A percentile compares a stretch with the other conserved stretches of the same genome.
phyloP scores from a whole-genome alignment of 106 monocot species.

The Dioscorea alata region DNA sequence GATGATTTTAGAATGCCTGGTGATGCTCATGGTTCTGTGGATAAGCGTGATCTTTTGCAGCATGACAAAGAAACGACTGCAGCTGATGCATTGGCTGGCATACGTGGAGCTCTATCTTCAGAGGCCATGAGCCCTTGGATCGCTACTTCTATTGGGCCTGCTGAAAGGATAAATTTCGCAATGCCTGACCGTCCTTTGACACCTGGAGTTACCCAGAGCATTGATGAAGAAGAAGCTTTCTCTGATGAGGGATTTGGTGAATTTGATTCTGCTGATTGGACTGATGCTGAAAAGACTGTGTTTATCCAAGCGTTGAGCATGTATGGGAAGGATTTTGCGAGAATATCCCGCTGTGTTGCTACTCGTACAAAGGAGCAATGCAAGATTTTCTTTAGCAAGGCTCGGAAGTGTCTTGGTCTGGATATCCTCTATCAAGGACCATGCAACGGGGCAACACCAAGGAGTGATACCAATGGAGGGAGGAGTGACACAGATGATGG shows the following conservation, averaged over 20 bases:
- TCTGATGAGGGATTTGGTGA: conserved; percentile 66
- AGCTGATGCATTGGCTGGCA: conserved; percentile 46
- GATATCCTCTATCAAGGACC: conserved; percentile 40
- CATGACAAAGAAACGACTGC: conserved; percentile 41
- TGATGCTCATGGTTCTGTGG: conserved; percentile 12
- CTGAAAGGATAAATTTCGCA: conserved; percentile 27
- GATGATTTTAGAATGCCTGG: conserved; percentile 17
- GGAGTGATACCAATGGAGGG: conserved; percentile 47
- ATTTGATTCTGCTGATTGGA: conserved; percentile 64
- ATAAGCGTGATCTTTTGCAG: conserved; percentile 21
- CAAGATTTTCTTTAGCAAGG: conserved; percentile 89
- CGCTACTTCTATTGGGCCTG: conserved; percentile 46
- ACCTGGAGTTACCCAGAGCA: conserved; percentile 22
- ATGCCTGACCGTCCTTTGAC: conserved; percentile 13
- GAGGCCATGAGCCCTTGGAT: conserved; percentile 70
- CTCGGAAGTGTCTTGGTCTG: conserved; percentile 72
- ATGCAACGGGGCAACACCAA: conserved; percentile 17
- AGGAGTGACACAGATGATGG: conserved; percentile 66
- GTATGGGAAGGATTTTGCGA: conserved; percentile 72
- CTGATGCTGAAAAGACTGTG: conserved; percentile 68
- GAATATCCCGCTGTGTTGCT: conserved; percentile 49
- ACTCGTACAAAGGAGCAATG: conserved; percentile 80
- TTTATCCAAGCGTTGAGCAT: conserved; percentile 56
- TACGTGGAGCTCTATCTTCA: conserved; percentile 43
- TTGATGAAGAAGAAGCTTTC: conserved; percentile 50